Percentiles rank a stretch among this genome's conserved stretches.
Evolutionary conservation across 2,329 filamentous ascomycete genomes (phyloP).

Genomic region (Penicillium sp.): DNA sequence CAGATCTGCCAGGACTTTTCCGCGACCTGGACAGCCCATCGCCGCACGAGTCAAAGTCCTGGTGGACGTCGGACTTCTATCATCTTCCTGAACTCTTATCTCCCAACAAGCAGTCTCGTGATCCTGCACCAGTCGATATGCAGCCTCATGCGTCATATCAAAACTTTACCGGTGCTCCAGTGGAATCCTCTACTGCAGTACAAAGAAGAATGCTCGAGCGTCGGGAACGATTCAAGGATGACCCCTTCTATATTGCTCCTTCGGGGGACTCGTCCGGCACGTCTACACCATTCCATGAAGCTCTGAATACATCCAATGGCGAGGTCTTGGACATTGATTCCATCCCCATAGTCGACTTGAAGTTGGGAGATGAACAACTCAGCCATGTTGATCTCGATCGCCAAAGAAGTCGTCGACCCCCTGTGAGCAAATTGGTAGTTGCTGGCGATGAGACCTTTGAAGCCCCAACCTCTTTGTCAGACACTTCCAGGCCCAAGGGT

Average conservation of each 20-base stretch:
- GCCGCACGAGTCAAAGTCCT: slow-evolving; percentile 1
- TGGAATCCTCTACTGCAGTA: slow-evolving; percentile 71
- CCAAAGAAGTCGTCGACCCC: slow-evolving; percentile 38
- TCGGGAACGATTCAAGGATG: slow-evolving; percentile 78
- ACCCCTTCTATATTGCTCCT: slow-evolving; percentile 85
- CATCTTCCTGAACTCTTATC: slow-evolving; percentile 29
- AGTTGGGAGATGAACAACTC: slow-evolving; percentile 58
- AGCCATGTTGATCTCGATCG: slow-evolving; percentile 19
- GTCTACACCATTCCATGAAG: slow-evolving; percentile 75
- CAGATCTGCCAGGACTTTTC: slow-evolving; percentile 66
- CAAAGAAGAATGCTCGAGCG: slow-evolving; percentile 74
- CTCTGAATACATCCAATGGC: slow-evolving; percentile 68
- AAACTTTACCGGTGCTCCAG: slow-evolving; percentile 26
- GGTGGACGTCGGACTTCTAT: slow-evolving; percentile 36
- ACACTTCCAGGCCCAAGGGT: slow-evolving; percentile 39
- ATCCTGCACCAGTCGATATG: slow-evolving; percentile 17
- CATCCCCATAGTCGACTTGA: slow-evolving; percentile 92
- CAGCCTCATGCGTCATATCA: slow-evolving; percentile 38
- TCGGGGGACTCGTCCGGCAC: slow-evolving; percentile 55
- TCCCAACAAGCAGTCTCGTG: slow-evolving; percentile 21
- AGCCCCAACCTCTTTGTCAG: slow-evolving; percentile 36
- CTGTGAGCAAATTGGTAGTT: slow-evolving; percentile 62
- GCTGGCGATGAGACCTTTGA: slow-evolving; percentile 71
- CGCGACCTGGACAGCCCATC: slow-evolving; percentile 52
- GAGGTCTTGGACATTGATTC: slow-evolving; percentile 85